Percentiles rank a stretch among this genome's conserved stretches.
These are phyloP conservation scores for Conticribra weissflogii DNA, from an alignment of 108 stramenopile species.

Conservation along the genomic window DNA sequence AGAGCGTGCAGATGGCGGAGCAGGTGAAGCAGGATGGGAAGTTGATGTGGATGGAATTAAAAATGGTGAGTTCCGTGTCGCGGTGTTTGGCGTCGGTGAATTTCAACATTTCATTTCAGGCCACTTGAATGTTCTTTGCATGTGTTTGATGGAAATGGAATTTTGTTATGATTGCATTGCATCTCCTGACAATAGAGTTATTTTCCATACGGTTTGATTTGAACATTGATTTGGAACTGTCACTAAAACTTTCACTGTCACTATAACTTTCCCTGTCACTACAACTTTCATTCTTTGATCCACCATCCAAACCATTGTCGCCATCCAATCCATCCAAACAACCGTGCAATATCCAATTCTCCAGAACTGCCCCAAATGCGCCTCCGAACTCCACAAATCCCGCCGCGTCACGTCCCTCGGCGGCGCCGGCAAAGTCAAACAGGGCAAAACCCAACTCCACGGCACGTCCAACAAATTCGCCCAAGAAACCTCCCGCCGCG, in stretches of 20 bases:
- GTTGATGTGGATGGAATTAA: slow-evolving; percentile 46
- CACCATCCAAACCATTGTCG: too few relatives aligned
- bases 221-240: too few relatives aligned
- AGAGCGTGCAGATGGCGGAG: slow-evolving; percentile 26
- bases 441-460: slow-evolving; percentile 38
- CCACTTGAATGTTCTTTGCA: too few relatives aligned
- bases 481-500: slow-evolving; percentile 16
- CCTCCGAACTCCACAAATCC: slow-evolving; percentile 37
- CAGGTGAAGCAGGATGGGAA: slow-evolving; percentile 45
- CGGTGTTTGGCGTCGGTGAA: too few relatives aligned
- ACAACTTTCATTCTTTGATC: background rate
- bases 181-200: too few relatives aligned
- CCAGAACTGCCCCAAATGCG: slow-evolving; percentile 49
- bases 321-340: too few relatives aligned
- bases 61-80: slow-evolving; percentile 27
- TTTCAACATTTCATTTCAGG: too few relatives aligned
- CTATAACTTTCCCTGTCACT: background rate
- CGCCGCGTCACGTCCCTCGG: slow-evolving; percentile 53
- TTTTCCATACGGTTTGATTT: too few relatives aligned
- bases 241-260: too few relatives aligned
- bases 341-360: background rate
- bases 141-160: too few relatives aligned
- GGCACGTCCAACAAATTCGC: slow-evolving; percentile 30
- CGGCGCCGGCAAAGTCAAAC: slow-evolving; percentile 35
- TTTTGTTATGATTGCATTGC: too few relatives aligned